phyloP scores from a whole-genome alignment of 345 rosid species.

The Camelina laxa region DNA sequence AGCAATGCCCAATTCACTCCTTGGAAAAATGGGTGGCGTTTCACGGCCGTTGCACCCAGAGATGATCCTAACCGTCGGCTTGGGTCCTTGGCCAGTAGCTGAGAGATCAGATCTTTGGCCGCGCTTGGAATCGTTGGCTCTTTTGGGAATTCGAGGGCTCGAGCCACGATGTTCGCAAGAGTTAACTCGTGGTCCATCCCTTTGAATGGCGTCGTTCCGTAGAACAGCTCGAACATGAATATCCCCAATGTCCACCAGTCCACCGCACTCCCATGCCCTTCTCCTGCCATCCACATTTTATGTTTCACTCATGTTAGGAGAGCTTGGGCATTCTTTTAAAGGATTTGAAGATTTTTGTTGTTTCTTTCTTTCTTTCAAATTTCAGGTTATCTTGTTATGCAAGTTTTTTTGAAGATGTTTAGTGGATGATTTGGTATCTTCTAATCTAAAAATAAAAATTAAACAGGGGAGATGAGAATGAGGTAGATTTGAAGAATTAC shows the following conservation, averaged over 20 bases:
- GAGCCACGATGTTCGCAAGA: constrained; percentile 85
- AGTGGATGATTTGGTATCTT: neutral
- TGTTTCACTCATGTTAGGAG: neutral
- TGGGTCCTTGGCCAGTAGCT: constrained; percentile 77
- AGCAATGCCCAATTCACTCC: constrained; percentile 95
- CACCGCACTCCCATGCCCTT: constrained; percentile 88
- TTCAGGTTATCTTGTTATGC: too few species aligned
- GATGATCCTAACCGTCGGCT: constrained; percentile 74
- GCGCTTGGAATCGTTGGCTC: constrained; percentile 63
- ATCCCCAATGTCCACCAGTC: constrained; percentile 98
- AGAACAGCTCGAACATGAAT: constrained; percentile 78
- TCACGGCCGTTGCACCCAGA: constrained; percentile 81
- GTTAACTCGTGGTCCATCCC: constrained; percentile 93
- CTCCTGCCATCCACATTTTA: constrained; percentile 49
- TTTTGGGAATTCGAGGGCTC: constrained; percentile 90
- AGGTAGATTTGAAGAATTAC: constrained; percentile 19
- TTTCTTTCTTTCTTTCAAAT: too few species aligned
- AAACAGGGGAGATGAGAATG: neutral
- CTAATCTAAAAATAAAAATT: neutral
- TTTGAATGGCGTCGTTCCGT: constrained; percentile 78
- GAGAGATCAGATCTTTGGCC: constrained; percentile 75
- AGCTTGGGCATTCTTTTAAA: too few species aligned
- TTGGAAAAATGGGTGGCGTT: constrained; percentile 80
- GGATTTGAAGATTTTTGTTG: too few species aligned
- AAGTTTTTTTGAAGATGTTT: too few species aligned